Base-by-base conservation (phyloP, 192 early-diverging fungal species). In the Geosiphon pyriformis region DNA sequence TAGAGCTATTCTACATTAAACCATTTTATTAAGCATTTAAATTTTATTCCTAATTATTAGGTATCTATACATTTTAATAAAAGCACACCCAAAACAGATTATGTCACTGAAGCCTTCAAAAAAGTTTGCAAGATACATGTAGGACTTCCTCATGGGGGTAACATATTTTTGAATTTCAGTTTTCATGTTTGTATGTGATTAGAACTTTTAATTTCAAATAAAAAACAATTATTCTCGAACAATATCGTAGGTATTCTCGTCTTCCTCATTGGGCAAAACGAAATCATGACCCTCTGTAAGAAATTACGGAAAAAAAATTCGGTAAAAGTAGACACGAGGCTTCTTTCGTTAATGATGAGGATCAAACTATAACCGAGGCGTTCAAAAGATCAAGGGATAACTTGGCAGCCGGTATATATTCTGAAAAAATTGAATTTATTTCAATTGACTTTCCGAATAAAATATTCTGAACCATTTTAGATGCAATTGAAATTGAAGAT, bases 101-200 rank as follows among this genome's bases (percentile, higher is more conserved):
- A 98, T 72, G 78, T 98, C 12, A 69, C 67, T 3, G 95, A 98
- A 74, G 93, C 89, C 0, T 88, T 84, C 70, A 91, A 91, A 61
- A 99, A 99, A 75, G 85, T 96, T 3, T 76, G 78, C 71, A 98
- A 98, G 74, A 96, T 99, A 60, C 98, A 99, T 78, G 82, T 80
- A 22, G 82, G 86, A 4, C 81, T 99, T n/a, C 96, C 98, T 1
- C 83, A 76, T 31, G 98, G 96, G 57, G 96, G 78, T 48, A 1
- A 18, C 27, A 22, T 33, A 3, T 1, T 30, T 42, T 35, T 23
- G 3, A n/a, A 35, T 54, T 15, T 31, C n/a, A n/a, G n/a, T n/a
- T n/a, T n/a, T n/a, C n/a, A n/a, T n/a, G n/a, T n/a, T n/a, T n/a
- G n/a, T n/a, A n/a, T n/a, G n/a, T n/a, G n/a, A n/a, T n/a, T n/a